Percentiles rank a stretch among this genome's conserved stretches.
These are phyloP conservation scores for Xylariaceae sp. DNA, from an alignment of 2,329 filamentous ascomycete species.

Conservation along the genomic window DNA sequence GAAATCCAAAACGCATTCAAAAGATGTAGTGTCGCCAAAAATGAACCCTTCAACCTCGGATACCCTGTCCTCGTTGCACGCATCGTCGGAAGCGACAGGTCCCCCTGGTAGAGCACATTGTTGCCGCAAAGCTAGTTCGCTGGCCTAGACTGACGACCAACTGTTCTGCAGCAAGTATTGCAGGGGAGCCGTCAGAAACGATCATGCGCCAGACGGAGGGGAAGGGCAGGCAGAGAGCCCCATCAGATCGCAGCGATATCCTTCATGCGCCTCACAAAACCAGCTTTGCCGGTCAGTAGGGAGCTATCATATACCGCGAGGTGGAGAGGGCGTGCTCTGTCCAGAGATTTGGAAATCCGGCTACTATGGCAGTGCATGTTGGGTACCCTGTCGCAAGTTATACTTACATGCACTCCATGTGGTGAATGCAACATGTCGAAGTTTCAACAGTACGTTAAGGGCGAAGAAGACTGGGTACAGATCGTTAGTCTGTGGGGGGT, in stretches of 20 bases:
- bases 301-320: constrained; percentile 49
- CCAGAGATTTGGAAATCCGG: too few species aligned
- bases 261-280: constrained; percentile 53
- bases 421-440: too few species aligned
- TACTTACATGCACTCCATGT: too few species aligned
- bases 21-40: constrained; percentile 50
- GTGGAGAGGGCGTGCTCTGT: constrained; percentile 54
- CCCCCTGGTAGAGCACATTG: constrained; percentile 46
- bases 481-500: too few species aligned
- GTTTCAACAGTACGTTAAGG: too few species aligned
- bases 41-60: constrained; percentile 48
- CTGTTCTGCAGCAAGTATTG: constrained; percentile 44
- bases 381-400: too few species aligned
- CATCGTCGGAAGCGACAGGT: constrained; percentile 43
- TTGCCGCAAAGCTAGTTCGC: constrained; percentile 50
- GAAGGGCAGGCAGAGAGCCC: constrained; percentile 50
- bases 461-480: too few species aligned
- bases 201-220: constrained; percentile 41
- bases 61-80: constrained; percentile 39
- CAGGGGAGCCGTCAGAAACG: constrained; percentile 37
- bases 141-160: constrained; percentile 44
- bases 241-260: constrained; percentile 46
- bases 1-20: constrained; percentile 51
- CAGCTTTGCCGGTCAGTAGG: too few species aligned
- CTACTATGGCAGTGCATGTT: constrained; percentile 36